Evolutionary conservation across 805 yeast genomes (phyloP).

Genomic region (Kluyveromyces dobzhanskii): DNA sequence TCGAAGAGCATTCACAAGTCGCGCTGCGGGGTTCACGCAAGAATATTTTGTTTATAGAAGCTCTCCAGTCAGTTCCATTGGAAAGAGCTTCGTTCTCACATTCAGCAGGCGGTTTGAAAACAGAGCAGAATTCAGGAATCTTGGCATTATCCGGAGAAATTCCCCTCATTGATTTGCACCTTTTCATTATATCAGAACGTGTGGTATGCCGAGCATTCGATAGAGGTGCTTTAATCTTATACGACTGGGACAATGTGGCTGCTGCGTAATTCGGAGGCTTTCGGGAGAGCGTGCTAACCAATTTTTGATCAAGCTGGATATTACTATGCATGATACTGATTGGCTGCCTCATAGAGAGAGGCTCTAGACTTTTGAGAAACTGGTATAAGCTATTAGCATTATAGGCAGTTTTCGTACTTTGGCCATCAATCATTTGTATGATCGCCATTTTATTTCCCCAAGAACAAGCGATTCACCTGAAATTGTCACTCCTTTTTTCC

Average conservation of each 20-base stretch:
- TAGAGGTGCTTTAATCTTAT: not conserved
- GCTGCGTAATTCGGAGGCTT: not conserved
- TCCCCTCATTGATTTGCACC: too few relatives aligned
- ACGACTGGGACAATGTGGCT: conserved; percentile 1
- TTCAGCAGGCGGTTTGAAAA: not conserved
- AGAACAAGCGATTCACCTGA: too few relatives aligned
- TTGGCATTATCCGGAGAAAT: not conserved
- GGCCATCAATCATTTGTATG: not conserved
- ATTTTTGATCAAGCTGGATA: not conserved
- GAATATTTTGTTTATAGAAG: not conserved
- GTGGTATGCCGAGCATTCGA: too few relatives aligned
- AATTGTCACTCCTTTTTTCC: too few relatives aligned
- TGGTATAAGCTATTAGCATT: not conserved
- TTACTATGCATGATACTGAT: not conserved
- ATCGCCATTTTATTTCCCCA: not conserved
- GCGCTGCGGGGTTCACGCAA: not conserved
- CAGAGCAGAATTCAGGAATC: not conserved
- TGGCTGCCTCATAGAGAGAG: not conserved
- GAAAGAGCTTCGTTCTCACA: not conserved
- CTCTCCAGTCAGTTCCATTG: not conserved
- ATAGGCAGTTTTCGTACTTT: not conserved
- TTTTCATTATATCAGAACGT: too few relatives aligned
- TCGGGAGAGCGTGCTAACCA: not conserved
- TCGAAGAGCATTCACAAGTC: not conserved
- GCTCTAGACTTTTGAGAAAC: not conserved